Conservation (phyloP, 805 yeast genomes). For the Starmerella floricola region DNA sequence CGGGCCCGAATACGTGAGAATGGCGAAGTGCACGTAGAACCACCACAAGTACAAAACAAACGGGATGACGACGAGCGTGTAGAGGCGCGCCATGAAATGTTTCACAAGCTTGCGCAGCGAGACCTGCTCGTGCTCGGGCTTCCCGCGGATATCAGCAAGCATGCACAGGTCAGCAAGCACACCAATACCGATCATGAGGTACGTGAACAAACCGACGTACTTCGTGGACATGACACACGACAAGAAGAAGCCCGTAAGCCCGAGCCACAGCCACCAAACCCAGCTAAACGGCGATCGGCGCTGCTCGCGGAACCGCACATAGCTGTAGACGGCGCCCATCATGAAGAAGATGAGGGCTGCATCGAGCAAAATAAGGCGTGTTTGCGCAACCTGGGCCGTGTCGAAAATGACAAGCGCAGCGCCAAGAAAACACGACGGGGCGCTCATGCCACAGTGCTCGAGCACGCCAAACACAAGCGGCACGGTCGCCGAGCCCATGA, state of each 20-base stretch:
- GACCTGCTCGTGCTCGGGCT: constrained; percentile 35
- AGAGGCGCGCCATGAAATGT: constrained; percentile 66
- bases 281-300: constrained; percentile 52
- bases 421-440: constrained; percentile 66
- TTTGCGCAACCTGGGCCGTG: constrained; percentile 69
- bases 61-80: constrained; percentile 61
- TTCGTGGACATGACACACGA: constrained; percentile 90
- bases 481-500: constrained; percentile 69
- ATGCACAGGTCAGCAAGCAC: constrained; percentile 59
- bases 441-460: constrained; percentile 56
- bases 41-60: constrained; percentile 51
- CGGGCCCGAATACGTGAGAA: constrained; percentile 71
- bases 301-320: constrained; percentile 58
- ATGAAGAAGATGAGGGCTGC: constrained; percentile 86
- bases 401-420: constrained; percentile 58
- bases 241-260: constrained; percentile 69
- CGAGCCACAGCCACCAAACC: constrained; percentile 90
- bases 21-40: constrained; percentile 69
- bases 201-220: constrained; percentile 92
- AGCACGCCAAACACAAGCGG: constrained; percentile 81
- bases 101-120: constrained; percentile 25
- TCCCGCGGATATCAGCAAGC: constrained; percentile 56
- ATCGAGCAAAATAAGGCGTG: constrained; percentile 81
- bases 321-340: constrained; percentile 61
- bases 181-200: constrained; percentile 77